phyloP scores from a whole-genome alignment of 202 grass and related monocot species.

The Carex arenaria region DNA sequence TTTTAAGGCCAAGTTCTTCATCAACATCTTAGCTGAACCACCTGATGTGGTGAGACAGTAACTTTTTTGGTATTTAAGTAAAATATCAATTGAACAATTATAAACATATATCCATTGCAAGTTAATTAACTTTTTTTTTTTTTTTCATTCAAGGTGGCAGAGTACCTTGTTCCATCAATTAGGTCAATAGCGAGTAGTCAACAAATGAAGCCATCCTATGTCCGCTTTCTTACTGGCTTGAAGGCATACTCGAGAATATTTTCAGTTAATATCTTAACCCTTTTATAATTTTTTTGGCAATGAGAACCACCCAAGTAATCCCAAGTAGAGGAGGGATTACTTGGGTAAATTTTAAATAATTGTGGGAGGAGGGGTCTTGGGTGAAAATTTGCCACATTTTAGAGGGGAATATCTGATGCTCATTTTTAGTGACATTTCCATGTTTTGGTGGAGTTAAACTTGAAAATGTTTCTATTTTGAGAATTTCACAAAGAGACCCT shows the following conservation, averaged over 20 bases:
- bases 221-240: slow-evolving; percentile 95
- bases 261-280: slow-evolving; percentile 48
- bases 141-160: slow-evolving; percentile 56
- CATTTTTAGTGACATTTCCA: not conserved
- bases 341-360: not conserved
- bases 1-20: slow-evolving; percentile 94
- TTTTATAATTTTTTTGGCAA: not conserved
- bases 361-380: not conserved
- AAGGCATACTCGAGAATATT: slow-evolving; percentile 98
- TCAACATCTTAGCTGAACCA: slow-evolving; percentile 96
- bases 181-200: slow-evolving; percentile 59
- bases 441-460: not conserved
- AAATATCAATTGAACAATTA: not conserved
- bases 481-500: not conserved
- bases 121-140: not conserved
- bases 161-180: slow-evolving; percentile 80
- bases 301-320: not conserved
- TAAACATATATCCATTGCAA: not conserved
- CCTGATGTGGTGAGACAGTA: slow-evolving; percentile 77
- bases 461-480: not conserved
- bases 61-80: not conserved
- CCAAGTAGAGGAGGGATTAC: not conserved
- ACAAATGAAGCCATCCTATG: slow-evolving; percentile 93
- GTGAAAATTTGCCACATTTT: not conserved
- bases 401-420: not conserved